A percentile compares a stretch with the other conserved stretches of the same genome.
These are phyloP conservation scores for Candida vartiovaarae DNA, from an alignment of 805 yeast genomes.

Conservation along the genomic window DNA sequence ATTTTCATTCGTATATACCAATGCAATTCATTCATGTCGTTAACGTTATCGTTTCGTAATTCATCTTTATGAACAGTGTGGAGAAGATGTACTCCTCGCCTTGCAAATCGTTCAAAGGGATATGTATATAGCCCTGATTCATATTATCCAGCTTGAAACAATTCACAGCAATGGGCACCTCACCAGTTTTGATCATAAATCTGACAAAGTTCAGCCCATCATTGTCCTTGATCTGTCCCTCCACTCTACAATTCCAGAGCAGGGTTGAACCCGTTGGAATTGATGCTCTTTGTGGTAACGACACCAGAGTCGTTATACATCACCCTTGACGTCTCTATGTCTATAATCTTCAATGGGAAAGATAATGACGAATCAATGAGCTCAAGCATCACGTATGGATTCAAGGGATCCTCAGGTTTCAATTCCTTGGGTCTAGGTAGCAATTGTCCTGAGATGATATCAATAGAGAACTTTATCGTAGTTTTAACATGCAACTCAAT, in stretches of 20 bases:
- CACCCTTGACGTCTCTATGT: slow-evolving; percentile 4
- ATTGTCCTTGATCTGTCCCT: slow-evolving; percentile 31
- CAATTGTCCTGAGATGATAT: slow-evolving; percentile 76
- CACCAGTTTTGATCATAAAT: slow-evolving; percentile 41
- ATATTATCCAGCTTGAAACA: slow-evolving; percentile 57
- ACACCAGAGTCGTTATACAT: slow-evolving; percentile 1
- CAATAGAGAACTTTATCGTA: slow-evolving; percentile 27
- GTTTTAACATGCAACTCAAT: too few relatives aligned
- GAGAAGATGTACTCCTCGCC: slow-evolving; percentile 75
- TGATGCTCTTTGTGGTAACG: slow-evolving; percentile 27
- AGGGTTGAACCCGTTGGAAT: slow-evolving; percentile 83
- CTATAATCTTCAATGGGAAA: slow-evolving; percentile 8
- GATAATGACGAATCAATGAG: slow-evolving; percentile 38
- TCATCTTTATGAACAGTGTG: slow-evolving; percentile 37
- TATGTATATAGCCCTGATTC: slow-evolving; percentile 74
- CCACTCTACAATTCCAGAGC: slow-evolving; percentile 59
- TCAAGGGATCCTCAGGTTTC: slow-evolving; percentile 37
- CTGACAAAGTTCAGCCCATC: slow-evolving; percentile 50
- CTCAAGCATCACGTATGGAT: slow-evolving; percentile 60
- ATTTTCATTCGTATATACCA: neutral
- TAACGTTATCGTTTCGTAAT: slow-evolving; percentile 9
- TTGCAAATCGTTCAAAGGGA: slow-evolving; percentile 65
- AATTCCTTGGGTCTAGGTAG: slow-evolving; percentile 62
- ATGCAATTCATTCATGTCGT: neutral
- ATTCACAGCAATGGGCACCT: slow-evolving; percentile 46